These are phyloP conservation scores for Mantamonas sphyraenae DNA, from an alignment of 78 protist species.

Conservation along the genomic window DNA sequence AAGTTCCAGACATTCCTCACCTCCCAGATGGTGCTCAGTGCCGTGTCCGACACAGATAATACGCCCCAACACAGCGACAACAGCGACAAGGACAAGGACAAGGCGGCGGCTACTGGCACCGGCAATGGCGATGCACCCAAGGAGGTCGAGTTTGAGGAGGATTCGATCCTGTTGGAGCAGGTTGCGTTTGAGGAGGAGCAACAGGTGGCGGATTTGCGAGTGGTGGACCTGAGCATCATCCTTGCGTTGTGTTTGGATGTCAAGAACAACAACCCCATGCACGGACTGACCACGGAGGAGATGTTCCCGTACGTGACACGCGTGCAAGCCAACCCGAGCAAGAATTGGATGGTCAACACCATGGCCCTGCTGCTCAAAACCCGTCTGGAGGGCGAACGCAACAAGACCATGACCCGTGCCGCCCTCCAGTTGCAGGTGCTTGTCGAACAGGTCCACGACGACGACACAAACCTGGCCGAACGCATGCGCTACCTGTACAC, in stretches of 20 bases:
- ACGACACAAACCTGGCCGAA: not conserved
- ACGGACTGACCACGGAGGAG: slow-evolving; percentile 56
- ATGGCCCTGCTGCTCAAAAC: slow-evolving; percentile 52
- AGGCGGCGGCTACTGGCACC: slow-evolving; percentile 3
- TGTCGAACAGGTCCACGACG: not conserved
- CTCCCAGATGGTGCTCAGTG: slow-evolving; percentile 46
- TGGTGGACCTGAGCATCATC: slow-evolving; percentile 43
- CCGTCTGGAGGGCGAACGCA: slow-evolving; percentile 40
- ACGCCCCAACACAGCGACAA: not conserved
- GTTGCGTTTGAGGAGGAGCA: slow-evolving; percentile 17
- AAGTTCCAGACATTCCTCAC: slow-evolving; percentile 53
- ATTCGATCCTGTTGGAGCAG: slow-evolving; percentile 29
- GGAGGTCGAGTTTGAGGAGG: slow-evolving; percentile 18
- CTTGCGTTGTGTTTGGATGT: slow-evolving; percentile 20
- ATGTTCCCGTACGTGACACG: slow-evolving; percentile 47
- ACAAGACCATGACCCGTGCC: slow-evolving; percentile 7
- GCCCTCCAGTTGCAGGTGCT: slow-evolving; percentile 29
- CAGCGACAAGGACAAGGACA: not conserved
- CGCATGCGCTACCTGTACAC: slow-evolving; percentile 13
- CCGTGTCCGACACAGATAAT: not conserved
- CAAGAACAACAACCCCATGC: slow-evolving; percentile 25
- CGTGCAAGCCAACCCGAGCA: slow-evolving; percentile 9
- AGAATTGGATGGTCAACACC: slow-evolving; percentile 69
- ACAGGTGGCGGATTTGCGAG: slow-evolving; percentile 7
- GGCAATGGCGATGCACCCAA: slow-evolving; percentile 8